A percentile compares a stretch with the other conserved stretches of the same genome.
phyloP scores from a whole-genome alignment of 441 rosid genomes.

The Manihot esculenta region DNA sequence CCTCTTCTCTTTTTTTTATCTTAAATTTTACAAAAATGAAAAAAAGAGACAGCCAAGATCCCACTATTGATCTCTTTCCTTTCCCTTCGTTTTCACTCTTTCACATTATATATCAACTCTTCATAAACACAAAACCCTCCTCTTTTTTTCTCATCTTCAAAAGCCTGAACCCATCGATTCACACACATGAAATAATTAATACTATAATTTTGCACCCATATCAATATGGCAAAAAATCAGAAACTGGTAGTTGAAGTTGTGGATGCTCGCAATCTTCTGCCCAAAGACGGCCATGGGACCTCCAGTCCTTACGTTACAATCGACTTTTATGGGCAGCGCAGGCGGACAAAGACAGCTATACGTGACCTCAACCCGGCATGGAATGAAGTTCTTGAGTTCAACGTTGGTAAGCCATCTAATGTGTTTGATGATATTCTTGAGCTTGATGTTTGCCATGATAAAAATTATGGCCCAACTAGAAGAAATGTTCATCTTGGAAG shows the following conservation, averaged over 20 bases:
- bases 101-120: conserved; percentile 9
- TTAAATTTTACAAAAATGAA: too few species aligned
- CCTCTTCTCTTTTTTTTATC: too few species aligned
- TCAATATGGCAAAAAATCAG: conserved; percentile 34
- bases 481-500: conserved; percentile 73
- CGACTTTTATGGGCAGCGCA: conserved; percentile 78
- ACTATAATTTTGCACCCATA: conserved; percentile 8
- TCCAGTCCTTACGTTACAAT: conserved; percentile 84
- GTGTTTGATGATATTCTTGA: conserved; percentile 68
- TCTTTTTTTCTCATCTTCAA: background rate
- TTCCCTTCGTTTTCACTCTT: background rate
- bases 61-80: background rate
- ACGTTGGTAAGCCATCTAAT: conserved; percentile 62
- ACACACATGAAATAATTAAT: background rate
- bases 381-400: conserved; percentile 78
- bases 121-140: background rate
- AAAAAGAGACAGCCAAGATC: background rate
- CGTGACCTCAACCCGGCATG: conserved; percentile 79
- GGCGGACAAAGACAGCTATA: conserved; percentile 59
- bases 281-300: conserved; percentile 88
- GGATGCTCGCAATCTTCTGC: conserved; percentile 71
- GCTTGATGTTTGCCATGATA: conserved; percentile 72
- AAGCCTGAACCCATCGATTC: background rate
- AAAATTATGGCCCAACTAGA: conserved; percentile 60
- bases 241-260: conserved; percentile 71